A percentile compares a stretch with the other conserved stretches of the same genome.
These are phyloP conservation scores for Davidsoniella eucalypti DNA, from an alignment of 2,329 filamentous ascomycete genomes.

Conservation along the genomic window DNA sequence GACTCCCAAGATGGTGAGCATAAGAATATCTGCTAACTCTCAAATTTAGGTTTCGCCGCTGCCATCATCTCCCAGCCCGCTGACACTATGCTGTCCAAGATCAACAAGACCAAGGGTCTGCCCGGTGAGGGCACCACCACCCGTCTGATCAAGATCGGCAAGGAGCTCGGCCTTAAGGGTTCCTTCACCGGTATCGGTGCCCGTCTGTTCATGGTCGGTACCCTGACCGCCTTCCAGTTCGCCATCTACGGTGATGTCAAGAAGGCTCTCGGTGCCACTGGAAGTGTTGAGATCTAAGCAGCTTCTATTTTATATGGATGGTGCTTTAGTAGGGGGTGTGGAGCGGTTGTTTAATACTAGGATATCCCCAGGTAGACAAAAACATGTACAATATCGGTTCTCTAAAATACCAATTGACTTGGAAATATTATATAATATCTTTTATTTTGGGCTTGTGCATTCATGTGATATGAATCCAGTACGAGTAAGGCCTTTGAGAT, in stretches of 20 bases:
- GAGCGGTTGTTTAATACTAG: slow-evolving; percentile 13
- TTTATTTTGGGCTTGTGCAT: too few species aligned
- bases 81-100: slow-evolving; percentile 88
- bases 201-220: slow-evolving; percentile 47
- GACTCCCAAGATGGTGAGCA: too few species aligned
- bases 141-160: slow-evolving; percentile 74
- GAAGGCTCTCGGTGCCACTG: slow-evolving; percentile 51
- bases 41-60: slow-evolving; percentile 44
- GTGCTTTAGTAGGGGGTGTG: slow-evolving; percentile 3
- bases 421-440: too few species aligned
- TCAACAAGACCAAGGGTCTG: slow-evolving; percentile 85
- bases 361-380: slow-evolving; percentile 13
- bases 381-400: slow-evolving; percentile 13
- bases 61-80: slow-evolving; percentile 78
- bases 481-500: too few species aligned
- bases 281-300: slow-evolving; percentile 55
- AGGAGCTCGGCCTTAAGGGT: slow-evolving; percentile 67
- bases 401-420: background rate
- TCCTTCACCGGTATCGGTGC: slow-evolving; percentile 70
- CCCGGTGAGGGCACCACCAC: slow-evolving; percentile 70
- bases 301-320: background rate
- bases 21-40: slow-evolving; percentile 23
- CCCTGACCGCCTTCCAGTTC: slow-evolving; percentile 65
- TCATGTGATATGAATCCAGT: too few species aligned
- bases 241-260: slow-evolving; percentile 73